These are phyloP conservation scores for Steccherinum ochraceum DNA, from an alignment of 768 basidiomycete genomes.

Conservation along the genomic window DNA sequence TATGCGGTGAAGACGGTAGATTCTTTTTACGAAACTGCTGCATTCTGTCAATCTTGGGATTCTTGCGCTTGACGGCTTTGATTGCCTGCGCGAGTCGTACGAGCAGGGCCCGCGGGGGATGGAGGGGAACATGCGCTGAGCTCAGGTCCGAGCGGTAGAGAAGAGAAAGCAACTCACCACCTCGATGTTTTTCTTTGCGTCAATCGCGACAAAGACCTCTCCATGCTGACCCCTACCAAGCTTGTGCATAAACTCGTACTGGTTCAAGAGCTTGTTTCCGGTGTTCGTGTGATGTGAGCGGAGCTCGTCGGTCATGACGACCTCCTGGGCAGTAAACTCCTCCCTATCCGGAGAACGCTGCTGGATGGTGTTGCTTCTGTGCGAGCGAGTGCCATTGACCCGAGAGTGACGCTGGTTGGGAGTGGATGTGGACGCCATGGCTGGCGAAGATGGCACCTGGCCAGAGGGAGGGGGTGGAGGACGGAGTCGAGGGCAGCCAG, in stretches of 20 bases:
- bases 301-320: constrained; percentile 39
- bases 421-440: constrained; percentile 5
- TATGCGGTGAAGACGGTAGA: constrained; percentile 38
- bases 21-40: constrained; percentile 36
- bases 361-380: not conserved
- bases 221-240: constrained; percentile 91
- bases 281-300: no score
- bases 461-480: not conserved
- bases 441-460: not conserved
- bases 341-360: constrained; percentile 6
- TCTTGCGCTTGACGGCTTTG: constrained; percentile 70
- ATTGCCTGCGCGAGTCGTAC: constrained; percentile 50
- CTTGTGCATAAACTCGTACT: constrained; percentile 70
- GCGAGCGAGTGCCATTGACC: not conserved
- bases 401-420: not conserved
- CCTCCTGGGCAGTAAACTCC: constrained; percentile 32
- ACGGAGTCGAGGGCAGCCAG: not conserved
- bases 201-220: constrained; percentile 72
- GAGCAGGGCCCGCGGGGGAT: no score
- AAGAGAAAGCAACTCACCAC: constrained; percentile 40
- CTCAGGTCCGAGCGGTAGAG: constrained; percentile 15
- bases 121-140: constrained; percentile 1
- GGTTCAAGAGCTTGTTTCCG: constrained; percentile 61
- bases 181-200: constrained; percentile 32
- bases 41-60: constrained; percentile 63